Evolutionary conservation across 495 filamentous ascomycete genomes (phyloP).

Genomic region (Penicilliopsis zonata): DNA sequence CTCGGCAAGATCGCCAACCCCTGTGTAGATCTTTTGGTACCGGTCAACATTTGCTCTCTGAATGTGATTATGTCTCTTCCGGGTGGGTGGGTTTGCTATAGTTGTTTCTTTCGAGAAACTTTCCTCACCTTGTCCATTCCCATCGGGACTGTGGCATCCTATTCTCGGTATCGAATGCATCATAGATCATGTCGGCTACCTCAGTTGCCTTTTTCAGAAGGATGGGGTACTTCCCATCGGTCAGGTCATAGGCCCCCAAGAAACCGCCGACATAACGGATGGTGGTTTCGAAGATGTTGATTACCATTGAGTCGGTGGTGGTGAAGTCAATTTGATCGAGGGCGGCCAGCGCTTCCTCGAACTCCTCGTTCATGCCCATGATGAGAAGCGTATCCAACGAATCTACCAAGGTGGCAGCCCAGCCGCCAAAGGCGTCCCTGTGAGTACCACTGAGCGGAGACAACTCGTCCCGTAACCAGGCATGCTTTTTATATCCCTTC

Average conservation of each 20-base stretch:
- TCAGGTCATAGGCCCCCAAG: constrained; percentile 73
- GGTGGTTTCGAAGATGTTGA: constrained; percentile 80
- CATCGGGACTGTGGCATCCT: constrained; percentile 68
- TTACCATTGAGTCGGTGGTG: constrained; percentile 32
- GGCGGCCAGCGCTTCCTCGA: constrained; percentile 43
- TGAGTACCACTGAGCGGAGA: constrained; percentile 47
- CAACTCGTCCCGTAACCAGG: constrained; percentile 73
- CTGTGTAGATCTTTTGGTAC: constrained; percentile 19
- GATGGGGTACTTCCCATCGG: constrained; percentile 46
- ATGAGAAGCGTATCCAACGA: constrained; percentile 51
- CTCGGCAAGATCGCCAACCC: constrained; percentile 29
- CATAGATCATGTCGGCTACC: constrained; percentile 77
- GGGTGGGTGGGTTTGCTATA: too few species aligned
- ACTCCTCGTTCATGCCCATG: constrained; percentile 48
- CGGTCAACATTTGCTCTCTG: constrained; percentile 5
- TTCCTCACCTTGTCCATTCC: constrained; percentile 30
- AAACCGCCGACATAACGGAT: constrained; percentile 83
- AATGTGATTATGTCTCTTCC: too few species aligned
- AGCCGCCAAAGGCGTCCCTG: constrained; percentile 46
- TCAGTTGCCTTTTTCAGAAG: constrained; percentile 79
- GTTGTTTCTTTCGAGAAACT: too few species aligned
- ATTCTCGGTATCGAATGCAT: constrained; percentile 91
- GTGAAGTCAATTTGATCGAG: constrained; percentile 43
- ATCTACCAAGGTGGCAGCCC: constrained; percentile 50
- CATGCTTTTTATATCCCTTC: constrained; percentile 62